Conservation (phyloP, 805 yeast species). For the Tetrapisispora taiwanensis region DNA sequence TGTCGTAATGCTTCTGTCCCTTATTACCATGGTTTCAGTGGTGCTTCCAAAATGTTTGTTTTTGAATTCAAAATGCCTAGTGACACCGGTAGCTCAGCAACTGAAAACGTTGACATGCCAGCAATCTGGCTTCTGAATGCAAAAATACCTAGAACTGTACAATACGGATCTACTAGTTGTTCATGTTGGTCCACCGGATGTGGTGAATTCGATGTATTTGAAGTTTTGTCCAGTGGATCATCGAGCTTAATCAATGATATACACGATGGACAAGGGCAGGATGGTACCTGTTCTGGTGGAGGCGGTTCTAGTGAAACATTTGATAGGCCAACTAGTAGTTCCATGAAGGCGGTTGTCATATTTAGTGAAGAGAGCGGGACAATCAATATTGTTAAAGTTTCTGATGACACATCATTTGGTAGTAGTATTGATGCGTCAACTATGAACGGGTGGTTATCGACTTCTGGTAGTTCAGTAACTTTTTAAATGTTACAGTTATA, state of each 20-base stretch:
- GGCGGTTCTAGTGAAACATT: slow-evolving; percentile 86
- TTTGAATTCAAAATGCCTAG: slow-evolving; percentile 93
- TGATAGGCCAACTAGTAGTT: slow-evolving; percentile 63
- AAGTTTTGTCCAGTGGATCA: slow-evolving; percentile 69
- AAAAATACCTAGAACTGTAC: slow-evolving; percentile 90
- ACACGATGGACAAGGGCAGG: slow-evolving; percentile 64
- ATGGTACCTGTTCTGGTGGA: slow-evolving; percentile 41
- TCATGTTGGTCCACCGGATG: slow-evolving; percentile 97
- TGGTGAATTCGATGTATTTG: slow-evolving; percentile 95
- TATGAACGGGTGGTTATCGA: slow-evolving; percentile 47
- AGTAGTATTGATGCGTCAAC: slow-evolving; percentile 44
- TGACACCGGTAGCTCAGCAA: slow-evolving; percentile 37
- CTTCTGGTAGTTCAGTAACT: slow-evolving; percentile 39
- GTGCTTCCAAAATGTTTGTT: slow-evolving; percentile 72
- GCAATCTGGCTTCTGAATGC: slow-evolving; percentile 95
- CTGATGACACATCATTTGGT: slow-evolving; percentile 39
- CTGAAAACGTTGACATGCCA: slow-evolving; percentile 82
- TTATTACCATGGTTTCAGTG: slow-evolving; percentile 91
- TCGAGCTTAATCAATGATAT: slow-evolving; percentile 65
- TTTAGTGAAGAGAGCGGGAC: slow-evolving; percentile 41
- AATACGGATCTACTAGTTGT: slow-evolving; percentile 76
- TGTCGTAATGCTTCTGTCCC: slow-evolving; percentile 71
- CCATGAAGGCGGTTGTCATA: slow-evolving; percentile 84
- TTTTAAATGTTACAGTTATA: slow-evolving; percentile 9
- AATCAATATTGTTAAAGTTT: slow-evolving; percentile 53